Percentiles rank a stretch among this genome's conserved stretches.
Evolutionary conservation across 108 stramenopile species (phyloP).

Genomic region (Chaetoceros tenuissimus): DNA sequence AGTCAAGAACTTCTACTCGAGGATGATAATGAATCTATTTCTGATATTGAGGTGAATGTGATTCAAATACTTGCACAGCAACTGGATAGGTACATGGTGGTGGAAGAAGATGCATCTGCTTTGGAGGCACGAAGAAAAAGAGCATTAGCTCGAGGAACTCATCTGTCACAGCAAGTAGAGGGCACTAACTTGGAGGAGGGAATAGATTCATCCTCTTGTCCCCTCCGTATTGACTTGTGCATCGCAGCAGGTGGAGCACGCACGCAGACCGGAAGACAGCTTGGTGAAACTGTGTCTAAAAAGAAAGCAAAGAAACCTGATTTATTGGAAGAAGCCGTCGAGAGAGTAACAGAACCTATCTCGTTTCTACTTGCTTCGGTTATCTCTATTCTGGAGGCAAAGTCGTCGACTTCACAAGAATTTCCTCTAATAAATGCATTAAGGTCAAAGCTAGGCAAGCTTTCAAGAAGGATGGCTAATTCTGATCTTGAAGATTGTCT

Average conservation of each 20-base stretch:
- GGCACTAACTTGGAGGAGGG: neutral
- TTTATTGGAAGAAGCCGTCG: neutral
- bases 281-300: neutral
- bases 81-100: neutral
- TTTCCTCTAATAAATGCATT: no score
- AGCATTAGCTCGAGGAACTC: neutral
- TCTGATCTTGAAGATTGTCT: no score
- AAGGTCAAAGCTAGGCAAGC: no score
- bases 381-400: no score
- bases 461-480: no score
- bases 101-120: neutral
- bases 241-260: no score
- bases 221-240: no score
- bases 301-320: neutral
- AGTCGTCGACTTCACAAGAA: no score
- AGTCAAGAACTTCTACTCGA: no score
- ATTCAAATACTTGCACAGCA: neutral
- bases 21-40: neutral
- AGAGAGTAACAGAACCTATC: neutral
- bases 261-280: no score
- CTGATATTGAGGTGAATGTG: neutral
- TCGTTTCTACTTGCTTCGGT: neutral
- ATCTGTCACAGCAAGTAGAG: neutral
- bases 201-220: no score
- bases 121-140: constrained; percentile 1